Base-by-base conservation (phyloP, 202 grass and related monocot species). In the Bolboschoenoplectus hybrid region DNA sequence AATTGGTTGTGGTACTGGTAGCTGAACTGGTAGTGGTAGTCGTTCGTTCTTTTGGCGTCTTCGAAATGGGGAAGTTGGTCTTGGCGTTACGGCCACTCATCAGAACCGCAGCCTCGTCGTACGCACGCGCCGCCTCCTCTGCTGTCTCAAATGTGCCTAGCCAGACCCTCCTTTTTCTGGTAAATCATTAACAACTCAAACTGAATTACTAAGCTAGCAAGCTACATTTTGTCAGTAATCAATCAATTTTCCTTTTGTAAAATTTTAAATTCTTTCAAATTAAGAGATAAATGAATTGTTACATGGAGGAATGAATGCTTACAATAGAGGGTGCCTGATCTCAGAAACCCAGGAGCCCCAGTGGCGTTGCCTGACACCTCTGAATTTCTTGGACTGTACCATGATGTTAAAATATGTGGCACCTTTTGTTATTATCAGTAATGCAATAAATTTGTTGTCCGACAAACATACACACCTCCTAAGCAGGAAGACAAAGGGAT, bases 301-400 rank as follows among this genome's bases (percentile, higher is more conserved):
- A 85, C 70, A 26, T 71, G n/a, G n/a, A 1, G 12, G 53, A 80
- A 80, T 80, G 73, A 78, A 68, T 35, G 69, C 93, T 96, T 97
- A 99, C 97, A 99, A 90, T 53, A 99, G 89, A 80, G 97, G 97
- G 83, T 99, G 97, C 77, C 97, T 89, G 80, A 99, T 99, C 92
- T 99, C 97, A 72, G 97, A 99, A 87, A 99, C 97, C 97, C 97
- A 99, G 32, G 97, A 99, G 83, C 97, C 97, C 97, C 97, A 99
- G 90, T 99, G 93, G 88, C 97, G 97, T 89, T 99, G 97, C 89
- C 97, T 91, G 86, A 99, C 97, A 67, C 97, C 97, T 83, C 97
- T 91, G 41, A 99, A 99, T 91, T 99, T 99, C 92, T 95, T 98
- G 13, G 92, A 93, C 74, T 93, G 97, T 87, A 92, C 92, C 97